These are phyloP conservation scores for Andrographis paniculata DNA, from an alignment of 305 asterid species.

Conservation along the genomic window DNA sequence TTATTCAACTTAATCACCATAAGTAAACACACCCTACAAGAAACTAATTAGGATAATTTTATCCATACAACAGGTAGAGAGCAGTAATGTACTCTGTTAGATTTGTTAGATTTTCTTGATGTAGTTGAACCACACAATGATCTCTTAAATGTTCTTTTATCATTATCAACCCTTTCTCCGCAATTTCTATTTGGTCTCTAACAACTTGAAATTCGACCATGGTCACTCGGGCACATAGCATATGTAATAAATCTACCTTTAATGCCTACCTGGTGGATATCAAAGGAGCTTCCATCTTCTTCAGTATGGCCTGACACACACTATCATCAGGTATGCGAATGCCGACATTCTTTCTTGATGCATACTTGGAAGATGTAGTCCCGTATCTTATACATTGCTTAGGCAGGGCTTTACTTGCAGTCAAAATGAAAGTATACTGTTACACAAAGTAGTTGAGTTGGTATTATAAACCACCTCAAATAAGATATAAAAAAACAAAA, in stretches of 20 bases:
- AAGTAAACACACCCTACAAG: no score
- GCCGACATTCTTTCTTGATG: conserved; percentile 71
- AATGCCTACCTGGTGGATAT: conserved; percentile 68
- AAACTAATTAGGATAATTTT: background rate
- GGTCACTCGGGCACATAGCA: background rate
- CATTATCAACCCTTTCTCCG: background rate
- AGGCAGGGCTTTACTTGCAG: conserved; percentile 85
- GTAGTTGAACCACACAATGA: background rate
- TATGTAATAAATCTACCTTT: conserved; percentile 10
- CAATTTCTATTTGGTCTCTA: background rate
- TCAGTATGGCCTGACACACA: conserved; percentile 70
- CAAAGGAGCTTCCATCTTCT: conserved; percentile 75
- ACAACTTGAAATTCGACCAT: background rate
- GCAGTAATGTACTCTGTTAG: background rate
- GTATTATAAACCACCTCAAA: conserved; percentile 3
- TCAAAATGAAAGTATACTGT: conserved; percentile 89
- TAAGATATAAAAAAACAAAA: background rate
- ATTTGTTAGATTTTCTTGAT: background rate
- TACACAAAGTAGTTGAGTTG: conserved; percentile 14
- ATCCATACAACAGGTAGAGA: background rate
- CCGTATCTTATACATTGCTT: conserved; percentile 73
- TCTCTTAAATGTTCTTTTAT: background rate
- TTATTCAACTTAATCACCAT: no score
- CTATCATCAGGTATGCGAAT: conserved; percentile 87
- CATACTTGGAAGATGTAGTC: conserved; percentile 62